These are phyloP conservation scores for Saussurea involucrata DNA, from an alignment of 129 eudicot species.

Conservation along the genomic window DNA sequence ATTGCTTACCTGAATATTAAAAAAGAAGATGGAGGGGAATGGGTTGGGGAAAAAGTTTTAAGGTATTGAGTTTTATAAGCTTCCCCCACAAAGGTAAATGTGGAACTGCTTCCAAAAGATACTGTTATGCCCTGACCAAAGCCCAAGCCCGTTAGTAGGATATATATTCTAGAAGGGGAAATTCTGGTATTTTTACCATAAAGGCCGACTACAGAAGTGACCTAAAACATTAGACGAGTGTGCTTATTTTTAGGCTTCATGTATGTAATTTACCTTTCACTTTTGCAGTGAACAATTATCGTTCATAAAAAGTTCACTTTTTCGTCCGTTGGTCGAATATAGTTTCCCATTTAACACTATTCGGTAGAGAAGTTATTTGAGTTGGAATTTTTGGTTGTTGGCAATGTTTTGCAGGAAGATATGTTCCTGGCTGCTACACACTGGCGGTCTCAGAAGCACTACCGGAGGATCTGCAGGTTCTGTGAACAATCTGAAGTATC, in stretches of 20 bases:
- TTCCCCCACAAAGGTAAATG: too few species aligned
- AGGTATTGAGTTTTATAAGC: too few species aligned
- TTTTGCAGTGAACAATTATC: background rate
- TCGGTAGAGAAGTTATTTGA: background rate
- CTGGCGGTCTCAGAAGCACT: conserved; percentile 93
- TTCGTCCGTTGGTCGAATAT: background rate
- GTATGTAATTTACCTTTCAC: background rate
- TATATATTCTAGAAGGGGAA: too few species aligned
- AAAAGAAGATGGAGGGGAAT: too few species aligned
- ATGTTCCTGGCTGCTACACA: conserved; percentile 90
- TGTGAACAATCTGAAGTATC: background rate
- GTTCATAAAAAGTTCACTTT: background rate
- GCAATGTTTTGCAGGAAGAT: conserved; percentile 50
- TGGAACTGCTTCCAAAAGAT: too few species aligned
- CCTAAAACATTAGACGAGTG: background rate
- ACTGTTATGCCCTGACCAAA: too few species aligned
- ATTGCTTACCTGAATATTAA: too few species aligned
- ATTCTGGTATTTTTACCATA: too few species aligned
- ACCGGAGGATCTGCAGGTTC: conserved; percentile 74
- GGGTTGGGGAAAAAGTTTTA: too few species aligned
- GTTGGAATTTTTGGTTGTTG: background rate
- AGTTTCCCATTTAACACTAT: background rate
- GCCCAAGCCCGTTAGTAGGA: background rate
- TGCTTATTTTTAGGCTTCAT: background rate
- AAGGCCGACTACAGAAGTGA: background rate